Conservation (phyloP, 176 grass and related monocot species). For the Phragmites australis region DNA sequence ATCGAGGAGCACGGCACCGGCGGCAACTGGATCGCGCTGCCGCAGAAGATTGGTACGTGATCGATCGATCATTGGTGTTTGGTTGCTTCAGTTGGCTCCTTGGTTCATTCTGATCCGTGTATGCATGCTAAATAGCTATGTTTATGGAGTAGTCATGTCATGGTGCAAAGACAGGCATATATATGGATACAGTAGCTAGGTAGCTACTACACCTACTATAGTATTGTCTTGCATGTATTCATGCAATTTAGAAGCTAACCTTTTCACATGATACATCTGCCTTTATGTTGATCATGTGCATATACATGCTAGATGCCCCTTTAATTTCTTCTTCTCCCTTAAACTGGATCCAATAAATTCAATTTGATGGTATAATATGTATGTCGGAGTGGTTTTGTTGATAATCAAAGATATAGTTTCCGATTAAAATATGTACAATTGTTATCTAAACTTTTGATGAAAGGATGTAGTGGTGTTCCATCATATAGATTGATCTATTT, state of each 20-base stretch:
- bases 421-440: background rate
- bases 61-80: background rate
- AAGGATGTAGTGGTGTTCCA: slow-evolving; percentile 11
- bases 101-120: background rate
- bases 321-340: background rate
- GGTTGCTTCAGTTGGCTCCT: background rate
- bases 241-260: background rate
- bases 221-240: slow-evolving; percentile 4
- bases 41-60: slow-evolving; percentile 89
- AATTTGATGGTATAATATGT: slow-evolving; percentile 11
- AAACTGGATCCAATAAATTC: background rate
- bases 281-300: background rate
- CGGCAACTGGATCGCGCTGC: slow-evolving; percentile 95
- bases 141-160: slow-evolving; percentile 9
- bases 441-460: slow-evolving; percentile 1
- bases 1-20: slow-evolving; percentile 90
- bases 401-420: background rate
- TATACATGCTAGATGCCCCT: background rate
- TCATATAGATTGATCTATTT: slow-evolving; percentile 30
- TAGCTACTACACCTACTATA: background rate
- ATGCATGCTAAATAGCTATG: background rate
- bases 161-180: slow-evolving; percentile 28
- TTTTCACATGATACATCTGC: background rate
- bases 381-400: background rate
- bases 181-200: background rate